Evolutionary conservation across 768 basidiomycete genomes (phyloP).

Genomic region (Gloeostereum incarnatum): DNA sequence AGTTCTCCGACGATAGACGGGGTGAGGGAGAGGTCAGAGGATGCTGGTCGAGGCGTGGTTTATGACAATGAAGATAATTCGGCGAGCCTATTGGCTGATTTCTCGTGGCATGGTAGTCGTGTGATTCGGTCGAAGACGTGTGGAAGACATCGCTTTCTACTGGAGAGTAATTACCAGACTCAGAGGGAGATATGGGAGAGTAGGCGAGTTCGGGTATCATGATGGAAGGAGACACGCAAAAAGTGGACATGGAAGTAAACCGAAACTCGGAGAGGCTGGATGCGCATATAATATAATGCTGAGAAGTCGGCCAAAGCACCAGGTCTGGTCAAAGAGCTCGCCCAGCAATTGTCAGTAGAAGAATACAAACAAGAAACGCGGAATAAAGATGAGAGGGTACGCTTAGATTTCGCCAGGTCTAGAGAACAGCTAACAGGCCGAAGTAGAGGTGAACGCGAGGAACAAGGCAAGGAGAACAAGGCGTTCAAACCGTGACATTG

Average conservation of each 20-base stretch:
- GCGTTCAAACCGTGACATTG: too few relatives aligned
- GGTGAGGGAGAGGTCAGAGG: not conserved
- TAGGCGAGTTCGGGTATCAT: conserved; percentile 17
- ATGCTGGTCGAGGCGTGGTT: not conserved
- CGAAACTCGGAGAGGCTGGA: conserved; percentile 8
- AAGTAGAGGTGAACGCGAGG: too few relatives aligned
- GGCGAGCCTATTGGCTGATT: not conserved
- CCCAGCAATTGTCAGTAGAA: too few relatives aligned
- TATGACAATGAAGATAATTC: not conserved
- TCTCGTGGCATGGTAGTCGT: conserved; percentile 16
- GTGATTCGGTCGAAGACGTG: conserved; percentile 26
- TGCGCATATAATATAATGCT: too few relatives aligned
- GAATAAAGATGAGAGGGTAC: not conserved
- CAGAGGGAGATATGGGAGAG: conserved; percentile 22
- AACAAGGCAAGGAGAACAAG: too few relatives aligned
- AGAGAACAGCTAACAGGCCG: too few relatives aligned
- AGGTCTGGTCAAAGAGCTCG: conserved; percentile 2
- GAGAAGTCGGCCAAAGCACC: not conserved
- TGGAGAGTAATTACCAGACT: conserved; percentile 21
- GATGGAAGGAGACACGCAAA: conserved; percentile 12
- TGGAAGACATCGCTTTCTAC: conserved; percentile 32
- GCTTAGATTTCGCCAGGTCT: not conserved
- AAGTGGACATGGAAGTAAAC: conserved; percentile 11
- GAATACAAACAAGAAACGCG: not conserved
- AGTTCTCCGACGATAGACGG: not conserved